Evolutionary conservation across 495 filamentous ascomycete species (phyloP), one percentile per base, ranked within the genome.

Genomic region (Lepraria neglecta): DNA sequence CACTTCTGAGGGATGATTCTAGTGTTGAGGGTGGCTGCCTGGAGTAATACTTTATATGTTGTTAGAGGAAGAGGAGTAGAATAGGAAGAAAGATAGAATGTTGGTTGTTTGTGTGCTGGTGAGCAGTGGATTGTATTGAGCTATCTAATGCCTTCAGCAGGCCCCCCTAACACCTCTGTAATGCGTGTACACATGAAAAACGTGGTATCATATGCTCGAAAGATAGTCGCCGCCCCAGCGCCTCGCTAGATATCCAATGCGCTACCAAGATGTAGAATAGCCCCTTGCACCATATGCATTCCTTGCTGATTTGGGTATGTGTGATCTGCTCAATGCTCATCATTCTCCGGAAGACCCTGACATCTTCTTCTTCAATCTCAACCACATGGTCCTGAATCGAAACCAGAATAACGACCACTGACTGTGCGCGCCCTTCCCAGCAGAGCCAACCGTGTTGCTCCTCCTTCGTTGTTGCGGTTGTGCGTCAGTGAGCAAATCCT

Each of bases 351-450:
- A 33, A 21, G 17, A 59, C 43, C 38, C 59, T 21, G 56, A 43
- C 58, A 69, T 65, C 55, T 55, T 67, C 47, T 50, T 62, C 58
- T 62, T 69, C 52, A 67, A 45, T 43, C 55, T 61, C 51, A 69
- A 54, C 60, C 55, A 67, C 58, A 64, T 54, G 1, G 67, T 69
- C 60, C 62, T 67, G 42, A 67, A 43, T 24, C 62, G 47, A 31
- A 67, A 67, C 63, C 66, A 65, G 21, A 69, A 67, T 3, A 69
- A 30, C 3, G 53, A 43, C 67, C 67, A 69, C 12, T 64, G 62
- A 24, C 61, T 69, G 21, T 58, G 51, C 48, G 56, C 60, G 24
- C 60, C 66, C 58, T 67, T 67, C 1, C 61, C 62, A 7, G 67
- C 61, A 9, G 44, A 56, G 7, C 44, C 55, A 3, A 46, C 46